These are phyloP conservation scores for Zasmidium citrigriseum DNA, from an alignment of 2,329 filamentous ascomycete genomes.

Conservation along the genomic window DNA sequence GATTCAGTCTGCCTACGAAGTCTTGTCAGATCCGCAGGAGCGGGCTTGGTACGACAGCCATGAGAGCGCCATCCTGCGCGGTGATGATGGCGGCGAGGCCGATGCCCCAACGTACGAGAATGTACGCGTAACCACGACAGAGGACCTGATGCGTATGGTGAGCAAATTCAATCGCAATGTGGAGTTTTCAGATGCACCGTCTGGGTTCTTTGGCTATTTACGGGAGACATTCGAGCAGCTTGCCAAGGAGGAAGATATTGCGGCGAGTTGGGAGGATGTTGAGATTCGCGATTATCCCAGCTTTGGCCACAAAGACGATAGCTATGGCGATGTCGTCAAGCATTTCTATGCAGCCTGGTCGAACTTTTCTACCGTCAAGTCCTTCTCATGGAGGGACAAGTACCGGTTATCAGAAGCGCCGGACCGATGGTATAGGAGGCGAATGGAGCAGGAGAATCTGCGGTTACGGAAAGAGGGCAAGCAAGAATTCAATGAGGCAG, in stretches of 20 bases:
- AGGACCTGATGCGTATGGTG: constrained; percentile 77
- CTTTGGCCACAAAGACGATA: constrained; percentile 76
- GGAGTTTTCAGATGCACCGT: constrained; percentile 76
- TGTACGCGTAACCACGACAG: constrained; percentile 73
- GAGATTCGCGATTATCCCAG: constrained; percentile 70
- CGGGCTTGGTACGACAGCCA: constrained; percentile 98
- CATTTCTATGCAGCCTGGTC: constrained; percentile 81
- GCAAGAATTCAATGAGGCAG: constrained; percentile 89
- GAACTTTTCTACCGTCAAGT: constrained; percentile 79
- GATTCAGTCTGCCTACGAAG: constrained; percentile 88
- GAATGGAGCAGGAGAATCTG: constrained; percentile 96
- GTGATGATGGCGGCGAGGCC: constrained; percentile 55
- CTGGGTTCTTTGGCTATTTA: constrained; percentile 82
- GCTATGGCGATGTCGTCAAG: constrained; percentile 74
- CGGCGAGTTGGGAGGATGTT: constrained; percentile 67
- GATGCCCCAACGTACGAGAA: constrained; percentile 66
- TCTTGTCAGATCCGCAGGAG: constrained; percentile 95
- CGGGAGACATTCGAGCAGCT: constrained; percentile 77
- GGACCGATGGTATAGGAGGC: constrained; percentile 75
- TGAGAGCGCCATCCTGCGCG: constrained; percentile 77
- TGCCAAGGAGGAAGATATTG: constrained; percentile 75
- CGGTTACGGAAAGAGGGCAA: constrained; percentile 78
- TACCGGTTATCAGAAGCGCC: constrained; percentile 84
- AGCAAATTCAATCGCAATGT: constrained; percentile 76
- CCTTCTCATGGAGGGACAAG: constrained; percentile 85